Percentiles rank a stretch among this genome's conserved stretches.
Evolutionary conservation across 116 monocot species (phyloP).

Genomic region (Phalaenopsis hybrid): DNA sequence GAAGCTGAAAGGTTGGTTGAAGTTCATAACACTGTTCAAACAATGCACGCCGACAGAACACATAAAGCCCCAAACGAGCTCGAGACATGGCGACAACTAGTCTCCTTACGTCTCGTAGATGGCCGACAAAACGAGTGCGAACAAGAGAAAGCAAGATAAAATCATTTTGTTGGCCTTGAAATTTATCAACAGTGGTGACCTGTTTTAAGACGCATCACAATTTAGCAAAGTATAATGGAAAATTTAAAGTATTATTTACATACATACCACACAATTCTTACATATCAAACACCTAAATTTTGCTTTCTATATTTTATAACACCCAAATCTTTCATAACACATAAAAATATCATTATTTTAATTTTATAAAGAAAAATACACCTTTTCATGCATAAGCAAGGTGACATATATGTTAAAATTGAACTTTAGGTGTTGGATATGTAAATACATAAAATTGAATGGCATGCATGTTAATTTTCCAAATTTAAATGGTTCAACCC

Average conservation of each 20-base stretch:
- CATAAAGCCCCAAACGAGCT: slow-evolving; percentile 81
- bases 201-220: slow-evolving; percentile 16
- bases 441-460: too few relatives aligned
- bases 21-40: slow-evolving; percentile 97
- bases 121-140: slow-evolving; percentile 92
- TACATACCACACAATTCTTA: too few relatives aligned
- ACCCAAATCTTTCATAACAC: too few relatives aligned
- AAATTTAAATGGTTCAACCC: background rate
- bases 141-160: slow-evolving; percentile 91
- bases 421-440: too few relatives aligned
- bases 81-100: slow-evolving; percentile 97
- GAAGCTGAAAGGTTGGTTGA: slow-evolving; percentile 82
- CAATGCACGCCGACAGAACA: slow-evolving; percentile 80
- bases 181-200: slow-evolving; percentile 94
- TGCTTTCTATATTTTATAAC: too few relatives aligned
- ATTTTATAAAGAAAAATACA: too few relatives aligned
- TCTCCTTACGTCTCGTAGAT: slow-evolving; percentile 93
- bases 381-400: too few relatives aligned
- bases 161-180: slow-evolving; percentile 99
- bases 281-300: too few relatives aligned
- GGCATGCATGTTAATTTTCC: too few relatives aligned
- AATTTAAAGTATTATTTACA: background rate
- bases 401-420: too few relatives aligned
- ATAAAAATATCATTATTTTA: too few relatives aligned
- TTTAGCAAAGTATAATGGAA: background rate